Percentiles rank a stretch among this genome's conserved stretches.
Evolutionary conservation across 495 filamentous ascomycete genomes (phyloP).

Genomic region (Lindgomyces ingoldianus): DNA sequence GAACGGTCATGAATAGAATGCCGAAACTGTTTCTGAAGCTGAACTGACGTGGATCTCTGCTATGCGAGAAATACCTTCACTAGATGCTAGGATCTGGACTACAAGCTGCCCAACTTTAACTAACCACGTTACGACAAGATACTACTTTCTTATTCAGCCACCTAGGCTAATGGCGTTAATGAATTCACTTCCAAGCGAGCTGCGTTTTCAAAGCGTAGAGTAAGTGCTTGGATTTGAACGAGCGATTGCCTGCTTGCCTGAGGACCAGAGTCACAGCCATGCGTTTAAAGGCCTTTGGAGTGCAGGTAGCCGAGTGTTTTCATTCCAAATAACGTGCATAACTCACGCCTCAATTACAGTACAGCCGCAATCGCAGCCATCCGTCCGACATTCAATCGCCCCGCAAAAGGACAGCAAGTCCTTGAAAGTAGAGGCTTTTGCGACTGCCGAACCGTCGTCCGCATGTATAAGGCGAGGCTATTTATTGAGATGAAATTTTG

Average conservation of each 20-base stretch:
- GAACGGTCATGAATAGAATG: too few species aligned
- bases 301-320: conserved; percentile 1
- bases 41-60: too few species aligned
- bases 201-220: neutral
- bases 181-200: too few species aligned
- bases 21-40: too few species aligned
- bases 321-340: conserved; percentile 3
- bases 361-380: too few species aligned
- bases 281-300: neutral
- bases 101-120: too few species aligned
- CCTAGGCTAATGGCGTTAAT: conserved; percentile 5
- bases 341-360: too few species aligned
- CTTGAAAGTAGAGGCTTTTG: neutral
- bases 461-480: conserved; percentile 5
- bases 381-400: neutral
- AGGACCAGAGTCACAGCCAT: neutral
- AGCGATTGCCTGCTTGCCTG: neutral
- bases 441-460: conserved; percentile 19
- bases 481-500: conserved; percentile 16
- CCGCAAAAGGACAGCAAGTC: neutral
- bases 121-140: neutral
- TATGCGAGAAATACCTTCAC: too few species aligned
- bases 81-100: too few species aligned
- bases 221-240: neutral
- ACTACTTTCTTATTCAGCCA: neutral